Conservation (phyloP, 129 eudicot genomes). For the Lactuca sativa region DNA sequence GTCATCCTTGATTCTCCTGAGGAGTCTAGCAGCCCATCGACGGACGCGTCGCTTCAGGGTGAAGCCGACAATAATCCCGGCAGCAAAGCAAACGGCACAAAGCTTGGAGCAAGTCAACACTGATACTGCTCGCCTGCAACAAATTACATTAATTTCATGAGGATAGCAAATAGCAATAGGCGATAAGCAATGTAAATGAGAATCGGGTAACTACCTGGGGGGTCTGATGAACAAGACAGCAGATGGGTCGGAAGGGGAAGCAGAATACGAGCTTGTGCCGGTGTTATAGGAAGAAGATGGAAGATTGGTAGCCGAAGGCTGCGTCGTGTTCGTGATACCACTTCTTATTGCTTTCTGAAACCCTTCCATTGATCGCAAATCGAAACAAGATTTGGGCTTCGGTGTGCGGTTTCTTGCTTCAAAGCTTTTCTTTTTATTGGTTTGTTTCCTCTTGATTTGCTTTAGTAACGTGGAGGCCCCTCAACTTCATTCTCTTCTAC, state of each 20-base stretch:
- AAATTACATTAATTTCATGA: neutral
- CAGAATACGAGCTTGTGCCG: neutral
- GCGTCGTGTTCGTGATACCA: neutral
- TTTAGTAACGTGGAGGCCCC: neutral
- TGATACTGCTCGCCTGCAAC: slow-evolving; percentile 64
- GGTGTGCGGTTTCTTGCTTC: neutral
- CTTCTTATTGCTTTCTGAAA: slow-evolving; percentile 24
- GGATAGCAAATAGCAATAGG: neutral
- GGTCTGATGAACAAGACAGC: slow-evolving; percentile 17
- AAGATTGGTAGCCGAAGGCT: neutral
- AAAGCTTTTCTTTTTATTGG: neutral
- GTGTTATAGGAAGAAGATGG: slow-evolving; percentile 13
- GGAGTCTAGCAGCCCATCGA: slow-evolving; percentile 70
- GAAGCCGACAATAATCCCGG: slow-evolving; percentile 78
- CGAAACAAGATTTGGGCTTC: neutral
- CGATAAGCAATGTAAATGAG: neutral
- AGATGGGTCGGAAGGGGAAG: slow-evolving; percentile 7
- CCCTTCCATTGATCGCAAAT: slow-evolving; percentile 25
- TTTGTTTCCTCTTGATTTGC: neutral
- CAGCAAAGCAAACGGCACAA: slow-evolving; percentile 75
- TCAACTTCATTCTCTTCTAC: neutral
- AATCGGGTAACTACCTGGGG: slow-evolving; percentile 28
- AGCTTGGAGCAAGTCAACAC: slow-evolving; percentile 87
- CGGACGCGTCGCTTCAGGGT: slow-evolving; percentile 76
- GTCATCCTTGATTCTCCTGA: slow-evolving; percentile 75